These are phyloP conservation scores for Penicillium canescens DNA, from an alignment of 495 filamentous ascomycete species.

Conservation along the genomic window DNA sequence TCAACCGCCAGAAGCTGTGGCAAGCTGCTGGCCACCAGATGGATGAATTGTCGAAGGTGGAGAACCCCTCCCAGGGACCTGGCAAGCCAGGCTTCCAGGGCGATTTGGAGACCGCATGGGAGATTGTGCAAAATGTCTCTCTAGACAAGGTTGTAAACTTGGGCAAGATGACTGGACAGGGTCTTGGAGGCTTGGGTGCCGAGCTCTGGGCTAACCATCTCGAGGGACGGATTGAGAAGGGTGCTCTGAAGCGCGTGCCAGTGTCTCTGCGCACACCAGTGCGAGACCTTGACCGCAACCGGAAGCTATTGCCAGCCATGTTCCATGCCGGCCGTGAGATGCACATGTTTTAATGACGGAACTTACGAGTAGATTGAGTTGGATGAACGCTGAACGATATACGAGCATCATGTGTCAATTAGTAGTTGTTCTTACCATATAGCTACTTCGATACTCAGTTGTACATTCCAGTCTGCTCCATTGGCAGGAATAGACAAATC, in stretches of 20 bases:
- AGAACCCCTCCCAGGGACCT: background rate
- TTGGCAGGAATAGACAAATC: too few relatives aligned
- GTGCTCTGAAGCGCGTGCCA: conserved; percentile 9
- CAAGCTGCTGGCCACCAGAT: background rate
- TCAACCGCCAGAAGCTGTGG: conserved; percentile 8
- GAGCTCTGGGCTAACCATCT: conserved; percentile 4
- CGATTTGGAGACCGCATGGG: background rate
- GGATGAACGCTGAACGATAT: too few relatives aligned
- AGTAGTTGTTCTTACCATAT: too few relatives aligned
- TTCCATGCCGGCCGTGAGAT: conserved; percentile 14
- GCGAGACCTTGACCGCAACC: conserved; percentile 6
- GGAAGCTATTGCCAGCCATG: conserved; percentile 10
- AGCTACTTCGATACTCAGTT: too few relatives aligned
- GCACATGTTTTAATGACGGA: conserved; percentile 5
- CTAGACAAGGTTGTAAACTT: conserved; percentile 2
- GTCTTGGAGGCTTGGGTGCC: conserved; percentile 4
- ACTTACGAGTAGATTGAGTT: too few relatives aligned
- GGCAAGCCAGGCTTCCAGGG: background rate
- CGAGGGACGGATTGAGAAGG: conserved; percentile 6
- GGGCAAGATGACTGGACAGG: conserved; percentile 6
- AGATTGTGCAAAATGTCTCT: conserved; percentile 3
- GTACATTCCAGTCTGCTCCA: too few relatives aligned
- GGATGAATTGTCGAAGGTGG: background rate
- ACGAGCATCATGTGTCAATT: too few relatives aligned
- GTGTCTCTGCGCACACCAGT: conserved; percentile 5